These are phyloP conservation scores for Xylariaceae sp. DNA, from an alignment of 2,329 filamentous ascomycete genomes.

Conservation along the genomic window DNA sequence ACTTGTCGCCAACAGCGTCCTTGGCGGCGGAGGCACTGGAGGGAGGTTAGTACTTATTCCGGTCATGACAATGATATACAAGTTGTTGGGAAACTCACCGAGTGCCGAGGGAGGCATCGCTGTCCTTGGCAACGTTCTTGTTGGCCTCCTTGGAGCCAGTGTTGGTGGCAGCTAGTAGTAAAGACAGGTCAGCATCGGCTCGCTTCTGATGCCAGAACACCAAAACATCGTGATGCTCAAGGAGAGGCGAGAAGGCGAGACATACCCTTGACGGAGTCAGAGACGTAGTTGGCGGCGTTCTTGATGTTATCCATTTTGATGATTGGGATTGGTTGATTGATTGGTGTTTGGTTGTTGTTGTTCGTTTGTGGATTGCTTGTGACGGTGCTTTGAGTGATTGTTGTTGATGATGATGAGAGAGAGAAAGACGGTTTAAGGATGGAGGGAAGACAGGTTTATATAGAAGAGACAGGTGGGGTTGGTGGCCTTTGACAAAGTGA, in stretches of 20 bases:
- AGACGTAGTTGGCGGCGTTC: slow-evolving; percentile 64
- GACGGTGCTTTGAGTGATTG: slow-evolving; percentile 1
- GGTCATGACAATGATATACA: too few species aligned
- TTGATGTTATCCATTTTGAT: slow-evolving; percentile 48
- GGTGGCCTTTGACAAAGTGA: not conserved
- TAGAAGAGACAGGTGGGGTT: slow-evolving; percentile 9
- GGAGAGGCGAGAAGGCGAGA: not conserved
- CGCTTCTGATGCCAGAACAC: too few species aligned
- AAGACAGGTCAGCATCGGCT: too few species aligned
- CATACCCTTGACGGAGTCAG: slow-evolving; percentile 54
- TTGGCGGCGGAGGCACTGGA: slow-evolving; percentile 42
- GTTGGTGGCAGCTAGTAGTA: slow-evolving; percentile 34
- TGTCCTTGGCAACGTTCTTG: slow-evolving; percentile 63
- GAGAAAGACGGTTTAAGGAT: not conserved
- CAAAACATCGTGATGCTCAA: not conserved
- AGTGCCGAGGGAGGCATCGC: slow-evolving; percentile 45
- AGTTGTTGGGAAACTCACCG: slow-evolving; percentile 37
- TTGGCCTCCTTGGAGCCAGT: slow-evolving; percentile 63
- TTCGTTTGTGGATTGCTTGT: slow-evolving; percentile 16
- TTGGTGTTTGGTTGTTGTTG: slow-evolving; percentile 5
- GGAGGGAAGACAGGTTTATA: slow-evolving; percentile 21
- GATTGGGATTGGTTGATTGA: slow-evolving; percentile 13
- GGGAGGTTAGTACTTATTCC: slow-evolving; percentile 28
- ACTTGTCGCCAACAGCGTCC: slow-evolving; percentile 44
- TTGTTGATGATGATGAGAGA: slow-evolving; percentile 16